phyloP scores from a whole-genome alignment of 495 filamentous ascomycete genomes.

The Sordaria brevicollis region DNA sequence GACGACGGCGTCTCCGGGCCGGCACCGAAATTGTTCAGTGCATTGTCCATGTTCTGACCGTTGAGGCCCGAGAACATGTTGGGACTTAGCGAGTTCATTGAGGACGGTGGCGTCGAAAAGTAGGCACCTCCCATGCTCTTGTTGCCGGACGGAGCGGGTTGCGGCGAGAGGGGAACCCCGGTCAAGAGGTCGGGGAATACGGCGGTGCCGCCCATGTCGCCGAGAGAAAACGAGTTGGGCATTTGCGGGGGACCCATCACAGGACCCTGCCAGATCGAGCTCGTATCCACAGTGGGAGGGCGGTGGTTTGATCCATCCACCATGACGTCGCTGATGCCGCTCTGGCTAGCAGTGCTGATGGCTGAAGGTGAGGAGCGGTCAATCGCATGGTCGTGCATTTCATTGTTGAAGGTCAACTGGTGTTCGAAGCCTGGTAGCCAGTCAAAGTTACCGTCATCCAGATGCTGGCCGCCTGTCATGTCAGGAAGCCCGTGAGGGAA shows the following conservation, averaged over 20 bases:
- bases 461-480: constrained; percentile 43
- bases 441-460: constrained; percentile 66
- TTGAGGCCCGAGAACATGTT: constrained; percentile 39
- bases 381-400: constrained; percentile 61
- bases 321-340: constrained; percentile 87
- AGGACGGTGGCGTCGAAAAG: constrained; percentile 53
- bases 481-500: constrained; percentile 57
- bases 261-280: constrained; percentile 55
- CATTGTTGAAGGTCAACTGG: constrained; percentile 57
- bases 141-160: constrained; percentile 41
- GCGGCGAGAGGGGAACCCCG: constrained; percentile 51
- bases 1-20: constrained; percentile 61
- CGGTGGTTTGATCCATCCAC: constrained; percentile 67
- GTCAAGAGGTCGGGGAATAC: constrained; percentile 51
- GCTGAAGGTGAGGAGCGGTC: constrained; percentile 93
- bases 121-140: constrained; percentile 43
- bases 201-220: constrained; percentile 39
- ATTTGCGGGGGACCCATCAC: constrained; percentile 52
- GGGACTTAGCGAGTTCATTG: constrained; percentile 53
- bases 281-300: constrained; percentile 31
- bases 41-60: constrained; percentile 44
- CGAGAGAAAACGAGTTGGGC: constrained; percentile 50
- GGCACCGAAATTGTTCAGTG: constrained; percentile 46
- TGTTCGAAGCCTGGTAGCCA: constrained; percentile 83
- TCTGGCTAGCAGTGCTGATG: constrained; percentile 86